phyloP scores from a whole-genome alignment of 1,284 basidiomycete species.

The Macrocystidia cucumis region DNA sequence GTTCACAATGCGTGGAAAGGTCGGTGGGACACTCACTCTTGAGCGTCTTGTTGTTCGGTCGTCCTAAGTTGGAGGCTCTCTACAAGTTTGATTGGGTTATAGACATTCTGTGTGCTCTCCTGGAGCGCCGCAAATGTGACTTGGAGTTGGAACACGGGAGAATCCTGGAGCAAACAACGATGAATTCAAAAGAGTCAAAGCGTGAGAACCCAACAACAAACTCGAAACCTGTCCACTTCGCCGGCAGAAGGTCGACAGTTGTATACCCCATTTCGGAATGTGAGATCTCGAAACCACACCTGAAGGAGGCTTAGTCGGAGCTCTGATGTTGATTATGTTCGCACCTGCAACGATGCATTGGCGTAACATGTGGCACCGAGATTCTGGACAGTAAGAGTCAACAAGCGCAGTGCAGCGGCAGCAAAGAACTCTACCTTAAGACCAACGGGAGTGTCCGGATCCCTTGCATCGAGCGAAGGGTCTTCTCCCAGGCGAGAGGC shows the following conservation, averaged over 20 bases:
- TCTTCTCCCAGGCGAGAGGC: constrained; percentile 42
- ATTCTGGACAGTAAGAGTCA: constrained; percentile 43
- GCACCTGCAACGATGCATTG: constrained; percentile 85
- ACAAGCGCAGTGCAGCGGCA: too few species aligned
- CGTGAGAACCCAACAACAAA: constrained; percentile 15
- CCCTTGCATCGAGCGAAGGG: constrained; percentile 41
- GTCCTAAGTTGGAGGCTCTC: constrained; percentile 75
- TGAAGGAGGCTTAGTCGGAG: constrained; percentile 15
- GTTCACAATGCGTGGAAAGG: neutral
- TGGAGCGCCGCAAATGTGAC: constrained; percentile 80
- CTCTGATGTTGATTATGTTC: constrained; percentile 37
- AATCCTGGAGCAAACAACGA: constrained; percentile 35
- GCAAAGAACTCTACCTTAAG: constrained; percentile 49
- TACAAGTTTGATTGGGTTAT: constrained; percentile 78
- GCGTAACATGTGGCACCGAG: constrained; percentile 92
- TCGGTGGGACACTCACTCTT: constrained; percentile 57
- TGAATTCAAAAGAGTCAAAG: constrained; percentile 2
- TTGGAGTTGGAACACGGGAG: constrained; percentile 69
- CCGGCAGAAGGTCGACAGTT: constrained; percentile 44
- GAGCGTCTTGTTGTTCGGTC: constrained; percentile 88
- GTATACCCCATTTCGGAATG: constrained; percentile 62
- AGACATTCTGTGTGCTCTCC: constrained; percentile 56
- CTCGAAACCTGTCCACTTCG: constrained; percentile 45
- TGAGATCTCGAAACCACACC: constrained; percentile 68
- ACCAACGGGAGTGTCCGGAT: constrained; percentile 65